A percentile compares a stretch with the other conserved stretches of the same genome.
Conservation (phyloP, 2,329 filamentous ascomycete species). For the Diaporthe citriasiana region DNA sequence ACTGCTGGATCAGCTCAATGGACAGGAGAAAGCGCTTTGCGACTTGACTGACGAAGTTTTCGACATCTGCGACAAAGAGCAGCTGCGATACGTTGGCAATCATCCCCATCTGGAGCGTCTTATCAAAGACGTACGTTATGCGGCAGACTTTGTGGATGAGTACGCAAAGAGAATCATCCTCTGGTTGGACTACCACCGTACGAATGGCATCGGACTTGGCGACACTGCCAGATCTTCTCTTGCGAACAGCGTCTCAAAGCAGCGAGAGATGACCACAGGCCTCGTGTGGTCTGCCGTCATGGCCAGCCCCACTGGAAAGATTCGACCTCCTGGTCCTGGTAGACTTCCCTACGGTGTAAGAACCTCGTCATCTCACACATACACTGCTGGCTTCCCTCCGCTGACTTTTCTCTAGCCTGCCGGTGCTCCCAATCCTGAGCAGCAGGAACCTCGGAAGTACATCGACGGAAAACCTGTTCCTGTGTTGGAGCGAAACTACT, state of each 20-base stretch:
- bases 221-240: not conserved
- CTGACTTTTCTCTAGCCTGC: conserved; percentile 1
- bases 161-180: conserved; percentile 32
- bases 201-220: not conserved
- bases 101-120: conserved; percentile 11
- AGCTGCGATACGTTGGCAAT: conserved; percentile 2
- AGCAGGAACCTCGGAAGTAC: conserved; percentile 10
- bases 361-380: not conserved
- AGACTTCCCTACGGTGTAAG: conserved; percentile 23
- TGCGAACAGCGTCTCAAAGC: not conserved
- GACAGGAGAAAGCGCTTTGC: conserved; percentile 10
- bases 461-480: conserved; percentile 1
- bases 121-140: not conserved
- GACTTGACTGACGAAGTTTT: conserved; percentile 11
- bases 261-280: conserved; percentile 9
- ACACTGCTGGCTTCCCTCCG: not conserved
- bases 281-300: conserved; percentile 22
- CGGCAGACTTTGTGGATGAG: conserved; percentile 24
- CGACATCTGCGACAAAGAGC: conserved; percentile 15
- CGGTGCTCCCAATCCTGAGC: conserved; percentile 30
- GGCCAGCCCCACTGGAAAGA: conserved; percentile 19
- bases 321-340: conserved; percentile 1
- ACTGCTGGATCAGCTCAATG: conserved; percentile 10
- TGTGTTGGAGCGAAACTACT: not conserved
- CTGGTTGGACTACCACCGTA: conserved; percentile 12